Base-by-base conservation (phyloP, 116 monocot genomes). In the Cymodocea nodosa region DNA sequence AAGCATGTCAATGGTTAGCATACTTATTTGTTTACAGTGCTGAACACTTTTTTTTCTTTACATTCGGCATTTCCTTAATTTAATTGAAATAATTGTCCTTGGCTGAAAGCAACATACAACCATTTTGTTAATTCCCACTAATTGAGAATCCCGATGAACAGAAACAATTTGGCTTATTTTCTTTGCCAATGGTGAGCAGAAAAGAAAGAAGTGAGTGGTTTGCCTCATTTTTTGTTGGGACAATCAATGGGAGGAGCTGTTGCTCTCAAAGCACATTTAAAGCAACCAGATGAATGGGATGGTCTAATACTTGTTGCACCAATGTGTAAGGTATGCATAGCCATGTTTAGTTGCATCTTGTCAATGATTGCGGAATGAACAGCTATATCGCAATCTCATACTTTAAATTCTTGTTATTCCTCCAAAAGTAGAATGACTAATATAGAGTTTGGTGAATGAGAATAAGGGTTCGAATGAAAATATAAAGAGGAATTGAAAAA, bases 211-310 rank as follows among this genome's bases (percentile, higher is more conserved):
- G 78, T 84, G 23, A 64, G 18, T 24, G 77, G 56, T 18, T 48
- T 90, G 34, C 87, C 73, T 0, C 81, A 83, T 62, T 94, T 94
- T 75, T 55, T 94, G 56, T 60, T 90, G 52, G 94, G 94, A 12
- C 90, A 94, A 68, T 94, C 94, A 15, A 87, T 94, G 90, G 94
- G 94, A 61, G 94, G 90, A 12, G 94, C 94, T 59, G 90, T 94
- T 71, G 86, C 94, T 58, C 78, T 94, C 51, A 94, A 90, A 67
- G 75, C 84, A 58, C 87, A 87, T 63, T 50, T 94, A 51, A 94
- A 87, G 71, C 90, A 87, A 69, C 82, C 78, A 12, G 53, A 76
- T 25, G 84, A 81, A 23, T 94, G 94, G 94, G 87, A 90, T 77
- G 94, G 94, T 4, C 59, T 90, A 22, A 44, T 94, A 66, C 90